These are phyloP conservation scores for Zalaria sp. DNA, from an alignment of 2,329 filamentous ascomycete genomes.

Conservation along the genomic window DNA sequence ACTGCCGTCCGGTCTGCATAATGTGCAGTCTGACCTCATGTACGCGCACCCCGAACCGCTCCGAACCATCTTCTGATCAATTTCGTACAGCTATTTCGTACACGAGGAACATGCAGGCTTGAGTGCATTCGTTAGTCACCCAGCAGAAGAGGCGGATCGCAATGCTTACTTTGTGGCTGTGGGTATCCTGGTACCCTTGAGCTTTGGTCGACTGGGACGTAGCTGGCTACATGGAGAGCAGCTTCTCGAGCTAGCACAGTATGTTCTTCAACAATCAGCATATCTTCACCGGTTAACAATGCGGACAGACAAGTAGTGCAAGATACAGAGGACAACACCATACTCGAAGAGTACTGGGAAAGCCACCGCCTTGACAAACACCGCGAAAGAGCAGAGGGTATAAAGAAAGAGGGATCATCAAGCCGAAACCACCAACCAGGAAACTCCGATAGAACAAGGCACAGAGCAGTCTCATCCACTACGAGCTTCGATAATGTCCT, in stretches of 20 bases:
- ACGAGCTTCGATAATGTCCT: constrained; percentile 51
- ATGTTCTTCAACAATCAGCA: constrained; percentile 10
- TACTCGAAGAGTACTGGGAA: constrained; percentile 73
- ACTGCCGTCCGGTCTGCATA: constrained; percentile 82
- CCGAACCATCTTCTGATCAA: neutral
- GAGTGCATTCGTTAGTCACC: constrained; percentile 79
- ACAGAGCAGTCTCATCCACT: constrained; percentile 38
- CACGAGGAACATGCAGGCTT: constrained; percentile 74
- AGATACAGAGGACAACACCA: constrained; percentile 46
- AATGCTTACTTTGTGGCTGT: constrained; percentile 90
- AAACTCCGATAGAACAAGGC: no score
- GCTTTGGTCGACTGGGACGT: constrained; percentile 70
- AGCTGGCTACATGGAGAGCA: constrained; percentile 76
- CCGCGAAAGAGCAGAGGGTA: constrained; percentile 8
- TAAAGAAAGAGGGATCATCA: constrained; percentile 8
- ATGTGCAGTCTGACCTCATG: constrained; percentile 70
- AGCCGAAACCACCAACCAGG: constrained; percentile 33
- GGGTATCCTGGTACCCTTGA: constrained; percentile 73
- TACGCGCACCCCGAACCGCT: constrained; percentile 16
- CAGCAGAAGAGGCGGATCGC: constrained; percentile 63
- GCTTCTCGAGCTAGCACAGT: constrained; percentile 63
- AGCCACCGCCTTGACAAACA: constrained; percentile 28
- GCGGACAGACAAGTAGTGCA: constrained; percentile 41
- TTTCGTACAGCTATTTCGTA: constrained; percentile 62
- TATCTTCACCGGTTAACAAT: constrained; percentile 1